Conservation (phyloP, 2,329 filamentous ascomycete species). For the Nigrospora oryzae region DNA sequence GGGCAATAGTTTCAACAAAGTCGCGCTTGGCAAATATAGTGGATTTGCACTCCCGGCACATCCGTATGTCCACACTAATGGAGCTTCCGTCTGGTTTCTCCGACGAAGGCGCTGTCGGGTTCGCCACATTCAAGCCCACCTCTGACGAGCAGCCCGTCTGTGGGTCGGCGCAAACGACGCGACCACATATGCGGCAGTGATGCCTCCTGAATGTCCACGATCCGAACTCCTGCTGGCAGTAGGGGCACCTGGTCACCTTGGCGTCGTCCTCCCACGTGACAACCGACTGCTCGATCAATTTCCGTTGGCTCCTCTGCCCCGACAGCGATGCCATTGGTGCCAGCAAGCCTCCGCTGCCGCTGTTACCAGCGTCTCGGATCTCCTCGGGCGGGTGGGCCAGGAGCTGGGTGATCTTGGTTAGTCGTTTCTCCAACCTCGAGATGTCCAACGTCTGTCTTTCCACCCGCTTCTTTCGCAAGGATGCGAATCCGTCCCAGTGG, state of each 20-base stretch:
- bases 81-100: conserved; percentile 26
- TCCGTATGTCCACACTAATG: conserved; percentile 71
- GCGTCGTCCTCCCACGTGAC: conserved; percentile 94
- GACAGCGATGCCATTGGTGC: conserved; percentile 53
- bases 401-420: conserved; percentile 82
- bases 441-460: conserved; percentile 84
- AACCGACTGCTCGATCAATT: conserved; percentile 79
- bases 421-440: conserved; percentile 79
- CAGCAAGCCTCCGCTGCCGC: conserved; percentile 45
- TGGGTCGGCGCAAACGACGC: conserved; percentile 84
- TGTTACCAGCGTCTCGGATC: conserved; percentile 35
- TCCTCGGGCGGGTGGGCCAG: conserved; percentile 69
- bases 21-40: conserved; percentile 61
- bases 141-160: conserved; percentile 79
- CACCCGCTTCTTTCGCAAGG: conserved; percentile 65
- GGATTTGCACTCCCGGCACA: conserved; percentile 80
- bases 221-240: conserved; percentile 93
- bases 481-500: conserved; percentile 62
- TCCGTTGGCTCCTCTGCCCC: conserved; percentile 67
- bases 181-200: conserved; percentile 88
- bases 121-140: conserved; percentile 68
- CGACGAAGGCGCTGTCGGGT: conserved; percentile 33
- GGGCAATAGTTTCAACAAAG: conserved; percentile 61
- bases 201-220: conserved; percentile 89
- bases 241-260: conserved; percentile 72